Conservation (phyloP, 2,329 filamentous ascomycete genomes). For the Talaromyces sp. region DNA sequence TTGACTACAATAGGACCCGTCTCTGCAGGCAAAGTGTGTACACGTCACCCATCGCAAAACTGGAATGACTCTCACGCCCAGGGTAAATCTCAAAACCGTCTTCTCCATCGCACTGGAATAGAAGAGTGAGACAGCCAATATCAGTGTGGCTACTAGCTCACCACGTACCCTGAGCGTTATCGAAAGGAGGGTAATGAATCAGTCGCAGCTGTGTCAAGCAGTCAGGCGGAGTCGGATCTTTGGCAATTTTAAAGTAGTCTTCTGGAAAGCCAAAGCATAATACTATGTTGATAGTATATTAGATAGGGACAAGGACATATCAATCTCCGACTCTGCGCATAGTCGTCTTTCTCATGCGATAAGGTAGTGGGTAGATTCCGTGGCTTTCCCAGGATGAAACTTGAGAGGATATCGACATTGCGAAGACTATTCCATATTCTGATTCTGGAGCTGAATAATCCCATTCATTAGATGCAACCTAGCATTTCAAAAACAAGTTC, state of each 20-base stretch:
- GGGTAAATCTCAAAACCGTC: constrained; percentile 10
- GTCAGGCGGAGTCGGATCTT: not conserved
- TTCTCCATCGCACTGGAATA: constrained; percentile 5
- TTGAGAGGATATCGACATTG: not conserved
- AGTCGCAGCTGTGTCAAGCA: constrained; percentile 9
- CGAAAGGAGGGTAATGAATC: constrained; percentile 5
- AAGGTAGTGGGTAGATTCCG: not conserved
- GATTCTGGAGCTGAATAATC: not conserved
- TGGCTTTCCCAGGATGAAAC: not conserved
- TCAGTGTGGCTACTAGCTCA: constrained; percentile 9
- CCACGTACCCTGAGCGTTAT: constrained; percentile 2
- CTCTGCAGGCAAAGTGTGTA: constrained; percentile 20
- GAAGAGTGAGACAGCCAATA: constrained; percentile 2
- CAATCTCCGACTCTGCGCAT: not conserved
- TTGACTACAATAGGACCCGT: constrained; percentile 21
- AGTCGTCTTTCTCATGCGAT: not conserved
- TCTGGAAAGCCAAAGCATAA: constrained; percentile 5
- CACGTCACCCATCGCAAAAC: constrained; percentile 16
- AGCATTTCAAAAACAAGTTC: not conserved
- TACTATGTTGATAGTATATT: not conserved
- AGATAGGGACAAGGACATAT: not conserved
- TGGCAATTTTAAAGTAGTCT: not conserved
- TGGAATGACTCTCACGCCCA: constrained; percentile 2
- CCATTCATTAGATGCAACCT: not conserved
- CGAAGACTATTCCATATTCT: not conserved